These are phyloP conservation scores for Akanthomyces muscarius DNA, from an alignment of 2,329 filamentous ascomycete species.

Conservation along the genomic window DNA sequence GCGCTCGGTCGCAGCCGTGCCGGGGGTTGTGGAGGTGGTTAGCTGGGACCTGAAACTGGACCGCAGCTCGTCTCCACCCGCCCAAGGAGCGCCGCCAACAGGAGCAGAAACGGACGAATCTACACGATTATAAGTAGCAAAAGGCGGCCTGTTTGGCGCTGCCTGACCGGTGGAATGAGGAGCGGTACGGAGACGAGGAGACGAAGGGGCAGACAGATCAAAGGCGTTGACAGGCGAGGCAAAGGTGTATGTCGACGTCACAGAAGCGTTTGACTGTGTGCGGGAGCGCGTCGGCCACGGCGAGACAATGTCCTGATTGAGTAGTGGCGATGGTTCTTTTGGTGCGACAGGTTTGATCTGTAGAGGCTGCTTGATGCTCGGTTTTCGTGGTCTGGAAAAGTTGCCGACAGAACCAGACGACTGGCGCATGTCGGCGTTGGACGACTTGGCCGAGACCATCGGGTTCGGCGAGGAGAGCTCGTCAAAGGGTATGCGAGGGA, in stretches of 20 bases:
- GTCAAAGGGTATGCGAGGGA: constrained; percentile 12
- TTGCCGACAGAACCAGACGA: constrained; percentile 45
- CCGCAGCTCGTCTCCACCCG: constrained; percentile 49
- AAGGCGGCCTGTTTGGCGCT: constrained; percentile 27
- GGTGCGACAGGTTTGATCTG: not conserved
- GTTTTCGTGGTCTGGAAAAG: constrained; percentile 57
- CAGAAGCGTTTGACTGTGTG: constrained; percentile 46
- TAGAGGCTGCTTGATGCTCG: constrained; percentile 44
- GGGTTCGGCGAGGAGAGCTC: constrained; percentile 27
- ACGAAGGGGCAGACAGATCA: constrained; percentile 6
- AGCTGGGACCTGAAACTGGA: constrained; percentile 55
- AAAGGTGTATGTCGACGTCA: constrained; percentile 43
- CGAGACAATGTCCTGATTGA: constrained; percentile 22
- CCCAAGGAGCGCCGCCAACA: constrained; percentile 39
- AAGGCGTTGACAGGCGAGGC: constrained; percentile 33
- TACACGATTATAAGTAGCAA: constrained; percentile 25
- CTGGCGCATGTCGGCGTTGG: constrained; percentile 33
- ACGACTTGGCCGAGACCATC: constrained; percentile 30
- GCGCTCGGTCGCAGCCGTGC: constrained; percentile 67
- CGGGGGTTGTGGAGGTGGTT: constrained; percentile 53
- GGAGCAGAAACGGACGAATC: constrained; percentile 39
- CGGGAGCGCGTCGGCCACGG: constrained; percentile 41
- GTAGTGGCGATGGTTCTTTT: constrained; percentile 4
- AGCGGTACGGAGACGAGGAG: constrained; percentile 14
- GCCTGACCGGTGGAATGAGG: constrained; percentile 18